Evolutionary conservation across 768 basidiomycete genomes (phyloP), one percentile per base, ranked within the genome.

Genomic region (Tricholoma bakamatsutake): DNA sequence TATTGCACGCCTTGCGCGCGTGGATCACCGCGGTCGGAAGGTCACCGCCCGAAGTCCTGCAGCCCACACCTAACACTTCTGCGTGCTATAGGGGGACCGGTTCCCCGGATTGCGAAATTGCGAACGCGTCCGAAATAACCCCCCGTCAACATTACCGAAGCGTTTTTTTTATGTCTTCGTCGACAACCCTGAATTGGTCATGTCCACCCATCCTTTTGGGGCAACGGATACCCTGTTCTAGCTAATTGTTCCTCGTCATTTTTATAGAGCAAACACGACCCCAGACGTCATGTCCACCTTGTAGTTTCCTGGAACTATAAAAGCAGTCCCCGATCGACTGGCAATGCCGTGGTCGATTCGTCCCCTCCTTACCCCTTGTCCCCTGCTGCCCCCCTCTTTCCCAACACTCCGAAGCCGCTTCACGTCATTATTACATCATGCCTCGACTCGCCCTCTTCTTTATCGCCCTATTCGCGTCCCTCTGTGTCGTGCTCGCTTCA

Each of bases 401-500:
- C 48, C 51, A 47, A 45, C 52, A 53, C 40, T 42, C 34, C 45
- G 31, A 35, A 57, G 28, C 47, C 55, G 31, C 59, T 52, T 51
- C 52, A 55, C 57, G n/a, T 13, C 52, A 57, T 50, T 49, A 47
- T 57, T 35, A 46, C 43, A 62, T 53, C 58, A 80, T 77, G 74
- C 74, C 72, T 60, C 73, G 72, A 66, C 51, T 75, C 60, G 65
- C 71, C 35, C 21, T 70, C 53, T 59, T 71, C 52, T 42, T 71
- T 57, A 64, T 75, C 57, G 64, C 74, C 28, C 59, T 84, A 64
- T 70, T 78, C 65, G 66, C 76, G 52, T 71, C 76, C 60, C 45
- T 80, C 57, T 61, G 78, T 55, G 58, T 74, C 50, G 65, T 67
- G 40, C 61, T 79, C 56, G 81, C 80, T 17, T 69, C 78, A 7